Conservation (phyloP, 2,329 filamentous ascomycete species). For the Lomentospora prolificans region DNA sequence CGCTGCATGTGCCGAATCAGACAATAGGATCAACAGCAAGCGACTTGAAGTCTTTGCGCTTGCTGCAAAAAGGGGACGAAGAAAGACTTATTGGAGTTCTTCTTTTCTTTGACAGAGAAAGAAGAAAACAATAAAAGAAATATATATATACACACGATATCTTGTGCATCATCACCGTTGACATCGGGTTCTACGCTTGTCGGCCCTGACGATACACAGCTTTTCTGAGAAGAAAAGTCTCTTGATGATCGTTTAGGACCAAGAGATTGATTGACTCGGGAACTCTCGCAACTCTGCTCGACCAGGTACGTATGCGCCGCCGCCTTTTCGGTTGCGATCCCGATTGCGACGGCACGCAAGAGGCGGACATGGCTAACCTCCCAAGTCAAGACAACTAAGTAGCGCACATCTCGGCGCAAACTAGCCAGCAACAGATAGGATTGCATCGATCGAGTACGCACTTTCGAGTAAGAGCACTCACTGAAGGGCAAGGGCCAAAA, state of each 20-base stretch:
- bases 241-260: conserved; percentile 7
- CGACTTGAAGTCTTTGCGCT: conserved; percentile 61
- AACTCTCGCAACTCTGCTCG: background rate
- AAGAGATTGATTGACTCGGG: background rate
- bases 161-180: background rate
- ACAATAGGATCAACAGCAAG: conserved; percentile 38
- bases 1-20: conserved; percentile 31
- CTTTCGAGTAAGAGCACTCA: no score
- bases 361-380: no score
- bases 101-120: conserved; percentile 6
- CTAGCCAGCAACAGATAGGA: no score
- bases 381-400: no score
- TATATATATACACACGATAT: background rate
- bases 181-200: background rate
- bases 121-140: conserved; percentile 8
- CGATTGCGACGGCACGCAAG: no score
- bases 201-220: conserved; percentile 9
- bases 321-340: no score
- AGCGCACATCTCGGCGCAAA: no score
- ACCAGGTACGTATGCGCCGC: background rate
- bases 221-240: conserved; percentile 8
- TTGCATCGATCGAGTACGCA: no score
- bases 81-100: conserved; percentile 39
- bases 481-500: no score
- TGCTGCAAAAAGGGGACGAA: conserved; percentile 39